Base-by-base conservation (phyloP, 2,329 filamentous ascomycete genomes). In the Xylaria sp. region DNA sequence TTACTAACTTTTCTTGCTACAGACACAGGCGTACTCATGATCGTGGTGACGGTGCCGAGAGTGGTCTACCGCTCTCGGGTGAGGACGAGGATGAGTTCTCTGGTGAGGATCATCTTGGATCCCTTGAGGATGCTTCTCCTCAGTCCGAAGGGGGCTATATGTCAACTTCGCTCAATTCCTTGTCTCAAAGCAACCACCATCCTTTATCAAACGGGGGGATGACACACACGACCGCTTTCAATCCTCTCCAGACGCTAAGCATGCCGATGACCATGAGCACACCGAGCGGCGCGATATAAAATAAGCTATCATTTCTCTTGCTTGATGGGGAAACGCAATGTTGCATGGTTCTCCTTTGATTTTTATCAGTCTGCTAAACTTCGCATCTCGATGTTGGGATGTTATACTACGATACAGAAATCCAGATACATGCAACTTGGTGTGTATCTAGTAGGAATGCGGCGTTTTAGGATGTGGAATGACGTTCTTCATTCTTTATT, bases 61-160 rank as follows among this genome's bases (percentile, higher is more conserved):
- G 83, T 60, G 79, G 79, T 66, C 85, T 90, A 75, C 86, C 86
- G 76, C 86, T 90, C 68, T 91, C 91, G 45, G 94, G 95, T 65
- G 94, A 97, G 74, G 93, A 97, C 53, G 89, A 95, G 73, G 93
- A 97, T 76, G 92, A 96, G 63, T 90, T 86, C 74, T 90, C 89
- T 41, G 93, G 95, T 68, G 93, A 97, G 72, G 93, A 96, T 73
- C 92, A 94, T 34, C 89, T 95, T 63, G 91, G 91, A 60, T 91
- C 93, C 45, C 87, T 94, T 32, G 93, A 93, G 71, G 92, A 94
- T 71, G 89, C 91, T 20, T 94, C 92, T 13, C 91, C 93, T 18
- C 89, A 87, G 56, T 92, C 91, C 0, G 89, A 92, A 72, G 83
- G 85, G 72, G 88, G 88, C 63, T 92, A 91, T 77, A 79, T 87